Evolutionary conservation across 306 rosid species (phyloP).

Genomic region (Clitoria ternatea): DNA sequence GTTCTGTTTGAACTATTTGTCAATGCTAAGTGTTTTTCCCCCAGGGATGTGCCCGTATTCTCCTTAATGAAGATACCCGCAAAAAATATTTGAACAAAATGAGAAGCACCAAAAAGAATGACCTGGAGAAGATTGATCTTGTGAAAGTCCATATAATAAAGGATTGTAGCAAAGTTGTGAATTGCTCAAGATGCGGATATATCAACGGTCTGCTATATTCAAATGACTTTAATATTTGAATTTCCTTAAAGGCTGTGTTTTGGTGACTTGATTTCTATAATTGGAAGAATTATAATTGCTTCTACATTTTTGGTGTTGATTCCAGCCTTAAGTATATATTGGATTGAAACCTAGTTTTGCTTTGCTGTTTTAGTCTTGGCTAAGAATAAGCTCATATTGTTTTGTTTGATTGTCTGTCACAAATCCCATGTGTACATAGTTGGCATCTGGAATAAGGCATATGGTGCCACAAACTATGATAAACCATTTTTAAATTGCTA

Average conservation of each 20-base stretch:
- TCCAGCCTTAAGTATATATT: neutral
- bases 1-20: too few relatives aligned
- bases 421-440: neutral
- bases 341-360: neutral
- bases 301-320: slow-evolving; percentile 12
- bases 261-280: slow-evolving; percentile 14
- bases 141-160: slow-evolving; percentile 29
- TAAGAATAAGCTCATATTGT: neutral
- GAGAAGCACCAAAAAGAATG: slow-evolving; percentile 58
- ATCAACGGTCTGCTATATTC: slow-evolving; percentile 61
- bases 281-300: too few relatives aligned
- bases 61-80: slow-evolving; percentile 44
- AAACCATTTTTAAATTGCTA: neutral
- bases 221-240: neutral
- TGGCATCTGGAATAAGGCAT: neutral
- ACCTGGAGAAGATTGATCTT: slow-evolving; percentile 44
- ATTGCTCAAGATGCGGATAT: slow-evolving; percentile 70
- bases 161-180: slow-evolving; percentile 31
- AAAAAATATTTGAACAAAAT: slow-evolving; percentile 51
- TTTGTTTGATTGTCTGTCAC: neutral
- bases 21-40: too few relatives aligned
- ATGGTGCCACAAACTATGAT: slow-evolving; percentile 9
- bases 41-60: slow-evolving; percentile 81
- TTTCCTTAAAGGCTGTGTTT: slow-evolving; percentile 13
- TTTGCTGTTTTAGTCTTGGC: neutral